Conservation (phyloP, 768 basidiomycete genomes). For the Suillus occidentalis region DNA sequence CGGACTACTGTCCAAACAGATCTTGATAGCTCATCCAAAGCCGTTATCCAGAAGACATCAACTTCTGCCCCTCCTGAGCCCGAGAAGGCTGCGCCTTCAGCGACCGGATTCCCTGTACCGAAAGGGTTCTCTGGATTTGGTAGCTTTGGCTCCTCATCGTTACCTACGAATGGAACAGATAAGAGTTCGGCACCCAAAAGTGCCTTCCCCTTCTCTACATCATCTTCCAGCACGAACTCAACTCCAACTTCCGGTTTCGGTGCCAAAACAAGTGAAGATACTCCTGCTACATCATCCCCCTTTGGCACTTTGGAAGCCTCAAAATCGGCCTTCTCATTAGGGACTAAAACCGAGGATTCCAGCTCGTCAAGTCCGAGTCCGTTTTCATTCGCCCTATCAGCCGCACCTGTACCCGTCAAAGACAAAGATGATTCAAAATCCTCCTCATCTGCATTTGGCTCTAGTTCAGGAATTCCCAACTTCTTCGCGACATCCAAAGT, state of each 20-base stretch:
- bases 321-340: constrained; percentile 32
- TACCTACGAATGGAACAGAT: constrained; percentile 15
- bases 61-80: constrained; percentile 6
- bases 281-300: constrained; percentile 12
- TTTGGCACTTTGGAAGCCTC: constrained; percentile 19
- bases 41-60: constrained; percentile 7
- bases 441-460: constrained; percentile 18
- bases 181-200: constrained; percentile 29
- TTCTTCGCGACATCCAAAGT: constrained; percentile 23
- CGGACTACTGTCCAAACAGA: constrained; percentile 57
- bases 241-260: constrained; percentile 15
- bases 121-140: constrained; percentile 40
- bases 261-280: constrained; percentile 21
- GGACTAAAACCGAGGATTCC: constrained; percentile 11
- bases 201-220: constrained; percentile 16
- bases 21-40: constrained; percentile 40
- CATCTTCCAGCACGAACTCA: constrained; percentile 15
- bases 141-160: constrained; percentile 30
- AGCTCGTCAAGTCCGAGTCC: constrained; percentile 13
- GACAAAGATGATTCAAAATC: constrained; percentile 4
- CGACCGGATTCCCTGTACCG: constrained; percentile 30
- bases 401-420: constrained; percentile 12
- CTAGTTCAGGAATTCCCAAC: constrained; percentile 17
- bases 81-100: constrained; percentile 18
- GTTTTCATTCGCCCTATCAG: constrained; percentile 20